Base-by-base conservation (phyloP, 2,329 filamentous ascomycete genomes). In the Talaromyces pinophilus region DNA sequence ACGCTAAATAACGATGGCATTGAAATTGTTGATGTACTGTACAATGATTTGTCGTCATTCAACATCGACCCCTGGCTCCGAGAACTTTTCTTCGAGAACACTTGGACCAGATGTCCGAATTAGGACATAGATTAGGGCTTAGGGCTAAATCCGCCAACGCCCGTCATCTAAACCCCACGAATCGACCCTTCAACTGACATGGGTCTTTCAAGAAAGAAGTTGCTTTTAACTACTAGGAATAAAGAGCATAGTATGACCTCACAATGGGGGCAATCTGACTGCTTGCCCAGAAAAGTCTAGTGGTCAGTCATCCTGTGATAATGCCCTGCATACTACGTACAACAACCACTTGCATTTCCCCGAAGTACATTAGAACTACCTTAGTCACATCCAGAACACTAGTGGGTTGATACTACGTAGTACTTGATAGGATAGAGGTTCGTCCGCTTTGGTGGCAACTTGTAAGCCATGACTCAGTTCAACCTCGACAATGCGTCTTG, bases 11-110 rank as follows among this genome's bases (percentile, higher is more conserved):
- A 38, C 5, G 54, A 38, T 57, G 54, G 33, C 33, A 46, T 61
- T 57, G 54, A 5, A 33, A 33, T 40, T 57, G 54, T 38, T 57
- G 54, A 19, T 57, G 33, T 15, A 11, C 33, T 25, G 33, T 38
- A 57, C 54, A 25, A n/a, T 40, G 54, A 55, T 55, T 25, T 38
- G 54, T 57, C 52, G 52, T 57, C 33, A 35, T 35, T 35, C 30
- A 38, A 35, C 30, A 38, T 10, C 50, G 10, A 35, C 52, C 52
- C 52, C 52, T 35, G 28, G 52, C 52, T 54, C 50, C 17, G 50
- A 30, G 44, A 28, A 54, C 50, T 54, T 54, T 54, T 54, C 25
- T 15, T 30, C 22, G 22, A 25, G 8, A 11, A 33, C 50, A 54
- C 50, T 54, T 54, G 50, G 50, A 19, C 52, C 28, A 19, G 28